Evolutionary conservation across 148 eudicot genomes (phyloP).

Genomic region (Dianthus caryophyllus): DNA sequence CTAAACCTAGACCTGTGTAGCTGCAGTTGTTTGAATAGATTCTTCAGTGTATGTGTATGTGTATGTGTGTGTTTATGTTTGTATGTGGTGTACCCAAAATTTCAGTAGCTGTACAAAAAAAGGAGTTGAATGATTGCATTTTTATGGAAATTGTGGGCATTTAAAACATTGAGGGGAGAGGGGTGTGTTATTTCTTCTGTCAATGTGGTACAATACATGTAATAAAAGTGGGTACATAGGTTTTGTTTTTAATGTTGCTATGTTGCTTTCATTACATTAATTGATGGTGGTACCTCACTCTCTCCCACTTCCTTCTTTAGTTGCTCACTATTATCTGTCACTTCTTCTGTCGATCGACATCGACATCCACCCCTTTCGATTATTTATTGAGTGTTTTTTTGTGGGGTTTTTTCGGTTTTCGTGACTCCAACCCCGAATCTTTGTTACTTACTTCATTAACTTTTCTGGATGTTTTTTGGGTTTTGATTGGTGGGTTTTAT

Average conservation of each 20-base stretch:
- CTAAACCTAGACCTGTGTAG: not conserved
- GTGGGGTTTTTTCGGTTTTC: slow-evolving; percentile 13
- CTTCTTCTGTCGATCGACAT: slow-evolving; percentile 24
- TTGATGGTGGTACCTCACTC: slow-evolving; percentile 41
- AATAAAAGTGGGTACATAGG: slow-evolving; percentile 28
- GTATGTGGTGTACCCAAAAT: slow-evolving; percentile 7
- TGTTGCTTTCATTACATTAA: slow-evolving; percentile 41
- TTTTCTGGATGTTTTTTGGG: no score
- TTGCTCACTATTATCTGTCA: slow-evolving; percentile 22
- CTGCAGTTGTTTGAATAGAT: slow-evolving; percentile 35
- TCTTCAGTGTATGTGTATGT: slow-evolving; percentile 28
- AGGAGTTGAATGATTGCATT: slow-evolving; percentile 29
- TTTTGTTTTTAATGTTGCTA: slow-evolving; percentile 32
- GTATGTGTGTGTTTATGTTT: slow-evolving; percentile 8
- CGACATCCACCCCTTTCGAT: no score
- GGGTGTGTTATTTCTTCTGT: slow-evolving; percentile 2
- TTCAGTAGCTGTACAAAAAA: slow-evolving; percentile 13
- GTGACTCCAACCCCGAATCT: slow-evolving; percentile 16
- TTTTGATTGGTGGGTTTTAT: no score
- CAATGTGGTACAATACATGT: slow-evolving; percentile 24
- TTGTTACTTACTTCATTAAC: slow-evolving; percentile 26
- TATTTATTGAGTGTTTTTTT: slow-evolving; percentile 2
- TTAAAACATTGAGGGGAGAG: slow-evolving; percentile 16
- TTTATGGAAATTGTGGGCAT: slow-evolving; percentile 19
- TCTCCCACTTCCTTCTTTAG: slow-evolving; percentile 18